Evolutionary conservation across 208 protist species (phyloP).

Genomic region (Sergeia podlipaevii): DNA sequence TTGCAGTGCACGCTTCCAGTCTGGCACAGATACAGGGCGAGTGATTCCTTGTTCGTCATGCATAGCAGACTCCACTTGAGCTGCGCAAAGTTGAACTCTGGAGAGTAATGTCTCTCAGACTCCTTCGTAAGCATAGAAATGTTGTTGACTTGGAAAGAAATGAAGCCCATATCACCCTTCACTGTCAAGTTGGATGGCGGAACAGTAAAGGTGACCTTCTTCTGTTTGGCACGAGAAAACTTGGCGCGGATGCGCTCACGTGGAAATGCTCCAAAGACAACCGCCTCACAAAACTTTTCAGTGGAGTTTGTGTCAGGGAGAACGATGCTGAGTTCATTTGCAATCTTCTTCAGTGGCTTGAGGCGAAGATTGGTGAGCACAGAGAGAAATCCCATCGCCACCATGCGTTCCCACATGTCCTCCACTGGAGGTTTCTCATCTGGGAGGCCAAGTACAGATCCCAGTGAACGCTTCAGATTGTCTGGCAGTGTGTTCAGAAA

Average conservation of each 20-base stretch:
- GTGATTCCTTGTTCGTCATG: conserved; percentile 87
- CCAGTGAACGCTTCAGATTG: conserved; percentile 61
- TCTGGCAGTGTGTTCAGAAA: conserved; percentile 85
- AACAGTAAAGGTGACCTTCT: conserved; percentile 82
- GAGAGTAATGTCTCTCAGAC: conserved; percentile 87
- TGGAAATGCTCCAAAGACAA: conserved; percentile 87
- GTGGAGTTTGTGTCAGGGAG: conserved; percentile 83
- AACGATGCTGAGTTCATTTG: conserved; percentile 60
- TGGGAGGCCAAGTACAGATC: conserved; percentile 69
- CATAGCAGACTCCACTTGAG: conserved; percentile 90
- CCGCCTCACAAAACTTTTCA: conserved; percentile 85
- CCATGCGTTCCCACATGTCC: conserved; percentile 90
- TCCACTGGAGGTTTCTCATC: conserved; percentile 73
- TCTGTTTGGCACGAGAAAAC: conserved; percentile 68
- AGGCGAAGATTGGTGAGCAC: conserved; percentile 87
- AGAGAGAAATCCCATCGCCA: conserved; percentile 86
- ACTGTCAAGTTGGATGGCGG: conserved; percentile 57
- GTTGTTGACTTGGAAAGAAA: conserved; percentile 86
- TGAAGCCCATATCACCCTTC: conserved; percentile 90
- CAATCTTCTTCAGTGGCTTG: conserved; percentile 88
- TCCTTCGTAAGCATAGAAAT: conserved; percentile 85
- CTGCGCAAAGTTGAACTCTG: conserved; percentile 81
- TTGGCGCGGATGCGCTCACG: conserved; percentile 74
- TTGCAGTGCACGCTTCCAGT: conserved; percentile 89
- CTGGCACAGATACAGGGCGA: conserved; percentile 90